phyloP scores from a whole-genome alignment of 129 eudicot species.

The Lonicera japonica region DNA sequence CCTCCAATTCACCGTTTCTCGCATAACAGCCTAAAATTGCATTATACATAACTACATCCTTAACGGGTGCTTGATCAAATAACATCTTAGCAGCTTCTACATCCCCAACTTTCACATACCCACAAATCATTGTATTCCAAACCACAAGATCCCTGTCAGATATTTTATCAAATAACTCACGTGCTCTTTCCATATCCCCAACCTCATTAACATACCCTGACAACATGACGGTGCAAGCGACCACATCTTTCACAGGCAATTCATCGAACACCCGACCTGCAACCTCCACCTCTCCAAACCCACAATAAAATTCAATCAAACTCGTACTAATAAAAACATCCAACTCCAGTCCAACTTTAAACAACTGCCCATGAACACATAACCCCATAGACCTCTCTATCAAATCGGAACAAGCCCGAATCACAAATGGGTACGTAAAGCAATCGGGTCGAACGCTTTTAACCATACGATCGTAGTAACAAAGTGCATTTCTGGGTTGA shows the following conservation, averaged over 20 bases:
- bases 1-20: slow-evolving; percentile 16
- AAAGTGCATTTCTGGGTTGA: slow-evolving; percentile 42
- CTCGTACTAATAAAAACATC: slow-evolving; percentile 53
- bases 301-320: slow-evolving; percentile 39
- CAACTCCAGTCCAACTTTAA: slow-evolving; percentile 43
- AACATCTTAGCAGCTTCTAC: slow-evolving; percentile 35
- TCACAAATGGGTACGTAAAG: slow-evolving; percentile 74
- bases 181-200: slow-evolving; percentile 21
- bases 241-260: slow-evolving; percentile 19
- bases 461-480: slow-evolving; percentile 38
- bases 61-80: slow-evolving; percentile 29
- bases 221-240: slow-evolving; percentile 16
- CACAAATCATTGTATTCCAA: slow-evolving; percentile 55
- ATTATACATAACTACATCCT: slow-evolving; percentile 23
- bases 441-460: slow-evolving; percentile 32
- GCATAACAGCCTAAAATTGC: slow-evolving; percentile 18
- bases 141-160: slow-evolving; percentile 44
- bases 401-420: slow-evolving; percentile 57
- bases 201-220: slow-evolving; percentile 9
- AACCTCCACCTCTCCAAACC: slow-evolving; percentile 7
- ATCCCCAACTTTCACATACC: slow-evolving; percentile 42
- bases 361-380: slow-evolving; percentile 66
- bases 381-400: slow-evolving; percentile 46
- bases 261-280: slow-evolving; percentile 15
- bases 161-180: slow-evolving; percentile 26